A percentile compares a stretch with the other conserved stretches of the same genome.
Conservation (phyloP, 768 basidiomycete species). For the Austroboletus eburneus region DNA sequence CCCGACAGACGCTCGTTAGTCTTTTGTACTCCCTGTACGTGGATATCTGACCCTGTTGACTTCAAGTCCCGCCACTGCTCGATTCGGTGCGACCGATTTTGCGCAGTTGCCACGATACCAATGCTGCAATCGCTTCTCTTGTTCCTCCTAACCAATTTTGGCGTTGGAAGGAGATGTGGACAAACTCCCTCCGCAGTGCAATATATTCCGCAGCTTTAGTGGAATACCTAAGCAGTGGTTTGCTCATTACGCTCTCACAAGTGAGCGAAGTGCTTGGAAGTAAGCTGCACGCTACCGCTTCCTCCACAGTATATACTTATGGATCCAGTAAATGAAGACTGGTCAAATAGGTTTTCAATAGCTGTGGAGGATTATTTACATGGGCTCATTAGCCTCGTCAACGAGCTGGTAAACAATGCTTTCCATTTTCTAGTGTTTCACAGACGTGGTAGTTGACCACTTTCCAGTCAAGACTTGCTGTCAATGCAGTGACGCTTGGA, state of each 20-base stretch:
- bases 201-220: constrained; percentile 64
- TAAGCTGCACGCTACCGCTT: constrained; percentile 35
- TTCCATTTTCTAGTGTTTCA: not conserved
- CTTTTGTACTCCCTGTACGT: constrained; percentile 5
- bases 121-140: constrained; percentile 48
- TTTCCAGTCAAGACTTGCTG: constrained; percentile 66
- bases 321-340: constrained; percentile 60
- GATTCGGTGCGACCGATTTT: constrained; percentile 54
- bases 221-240: constrained; percentile 58
- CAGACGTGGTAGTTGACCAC: constrained; percentile 3
- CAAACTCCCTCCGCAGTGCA: constrained; percentile 59
- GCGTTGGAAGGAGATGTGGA: constrained; percentile 86
- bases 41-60: constrained; percentile 9
- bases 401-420: constrained; percentile 60
- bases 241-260: constrained; percentile 52
- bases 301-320: constrained; percentile 5
- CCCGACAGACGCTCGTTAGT: constrained; percentile 52
- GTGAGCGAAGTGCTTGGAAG: constrained; percentile 60
- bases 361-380: constrained; percentile 80
- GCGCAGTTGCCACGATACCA: constrained; percentile 48
- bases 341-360: constrained; percentile 60
- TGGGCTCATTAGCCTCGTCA: constrained; percentile 71
- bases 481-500: constrained; percentile 79
- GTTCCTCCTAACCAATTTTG: constrained; percentile 74
- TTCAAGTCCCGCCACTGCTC: constrained; percentile 56